Base-by-base conservation (phyloP, 805 yeast species). In the Vanderwaltozyma yarrowii region DNA sequence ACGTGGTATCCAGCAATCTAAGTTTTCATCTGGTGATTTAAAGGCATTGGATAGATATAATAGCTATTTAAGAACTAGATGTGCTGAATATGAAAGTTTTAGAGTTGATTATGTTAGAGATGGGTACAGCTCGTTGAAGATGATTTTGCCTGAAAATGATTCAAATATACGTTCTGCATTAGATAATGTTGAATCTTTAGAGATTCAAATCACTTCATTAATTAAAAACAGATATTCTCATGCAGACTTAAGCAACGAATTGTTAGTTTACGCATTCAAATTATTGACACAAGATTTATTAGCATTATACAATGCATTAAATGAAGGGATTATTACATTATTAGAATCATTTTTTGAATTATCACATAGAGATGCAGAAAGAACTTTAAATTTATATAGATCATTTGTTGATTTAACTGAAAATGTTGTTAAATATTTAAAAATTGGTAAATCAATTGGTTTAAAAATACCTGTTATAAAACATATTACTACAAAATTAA, bases 281-380 rank as follows among this genome's bases (percentile, higher is more conserved):
- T 70, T 89, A 62, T 70, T 92, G 34, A 95, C 89, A n/a, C 83
- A 82, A 50, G 98, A 92, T 58, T 67, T 89, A 44, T 69, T 92
- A 46, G 75, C 88, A 1, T 65, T 92, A 29, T 94, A 85, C 62
- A 95, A 89, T 61, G 80, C 84, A 33, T 66, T 92, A 47, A 92
- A 92, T 62, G 97, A 92, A 61, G 98, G 97, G 28, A 95, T 92
- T 19, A 88, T 92, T 50, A 92, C 92, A 51, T 64, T 92, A 31
- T 71, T 92, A 45, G 97, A 92, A 60, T 94, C 89, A 53, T 92
- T 84, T 62, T 92, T 92, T 64, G 98, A 92, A 62, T 80, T 92
- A 76, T 78, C 89, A 27, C 78, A 74, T 47, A 62, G 64, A 25
- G 95, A 89, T 56, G 97, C 96, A 2, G 85, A 81, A 55, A 71